These are phyloP conservation scores for Aspergillus melleus DNA, from an alignment of 2,329 filamentous ascomycete genomes.

Conservation along the genomic window DNA sequence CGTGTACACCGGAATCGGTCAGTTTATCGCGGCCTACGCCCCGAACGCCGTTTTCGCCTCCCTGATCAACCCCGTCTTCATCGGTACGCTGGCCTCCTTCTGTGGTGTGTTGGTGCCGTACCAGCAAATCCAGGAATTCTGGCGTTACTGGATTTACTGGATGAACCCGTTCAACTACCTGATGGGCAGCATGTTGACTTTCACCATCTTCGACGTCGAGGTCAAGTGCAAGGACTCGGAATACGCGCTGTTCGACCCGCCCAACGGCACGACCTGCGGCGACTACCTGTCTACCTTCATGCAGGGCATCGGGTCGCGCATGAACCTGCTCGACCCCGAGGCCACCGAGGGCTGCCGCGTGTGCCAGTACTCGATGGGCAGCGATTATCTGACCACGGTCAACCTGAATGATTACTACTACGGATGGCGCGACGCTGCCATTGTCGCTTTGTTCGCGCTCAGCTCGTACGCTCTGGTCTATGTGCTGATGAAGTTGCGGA, in stretches of 20 bases:
- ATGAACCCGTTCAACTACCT: conserved; percentile 34
- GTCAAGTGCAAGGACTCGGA: conserved; percentile 26
- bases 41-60: conserved; percentile 67
- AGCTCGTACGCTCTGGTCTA: conserved; percentile 20
- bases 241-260: conserved; percentile 32
- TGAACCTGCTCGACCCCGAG: conserved; percentile 61
- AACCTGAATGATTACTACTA: conserved; percentile 40
- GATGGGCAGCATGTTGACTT: conserved; percentile 30
- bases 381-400: conserved; percentile 60
- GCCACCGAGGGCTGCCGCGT: conserved; percentile 58
- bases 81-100: conserved; percentile 43
- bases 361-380: conserved; percentile 59
- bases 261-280: conserved; percentile 53
- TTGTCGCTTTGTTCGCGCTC: conserved; percentile 11
- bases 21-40: conserved; percentile 76
- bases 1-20: conserved; percentile 70
- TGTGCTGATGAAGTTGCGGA: conserved; percentile 37
- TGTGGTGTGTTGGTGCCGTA: conserved; percentile 33
- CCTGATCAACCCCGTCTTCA: conserved; percentile 73
- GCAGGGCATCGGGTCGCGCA: conserved; percentile 44
- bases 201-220: conserved; percentile 25
- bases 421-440: conserved; percentile 13
- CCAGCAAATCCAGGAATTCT: conserved; percentile 30
- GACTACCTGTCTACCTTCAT: conserved; percentile 59
- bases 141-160: conserved; percentile 36